Conservation (phyloP, 2,329 filamentous ascomycete genomes). For the Coniochaeta hoffmannii region DNA sequence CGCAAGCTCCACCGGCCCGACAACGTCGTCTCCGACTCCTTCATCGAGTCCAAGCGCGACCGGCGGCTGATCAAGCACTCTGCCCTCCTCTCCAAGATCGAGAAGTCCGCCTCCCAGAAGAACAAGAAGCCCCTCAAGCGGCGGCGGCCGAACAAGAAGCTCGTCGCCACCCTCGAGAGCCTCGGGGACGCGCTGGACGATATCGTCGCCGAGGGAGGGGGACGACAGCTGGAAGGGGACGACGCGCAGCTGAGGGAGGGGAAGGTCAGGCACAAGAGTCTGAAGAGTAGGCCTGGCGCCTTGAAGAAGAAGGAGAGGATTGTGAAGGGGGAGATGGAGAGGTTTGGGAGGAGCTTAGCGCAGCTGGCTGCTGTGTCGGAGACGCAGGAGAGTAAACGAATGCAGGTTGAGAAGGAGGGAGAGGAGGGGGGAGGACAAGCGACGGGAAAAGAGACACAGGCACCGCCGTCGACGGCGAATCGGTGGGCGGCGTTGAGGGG, state of each 20-base stretch:
- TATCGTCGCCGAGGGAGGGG: slow-evolving; percentile 40
- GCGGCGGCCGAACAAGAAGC: slow-evolving; percentile 66
- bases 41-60: slow-evolving; percentile 71
- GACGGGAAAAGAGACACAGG: slow-evolving; percentile 12
- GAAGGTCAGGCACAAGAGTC: slow-evolving; percentile 64
- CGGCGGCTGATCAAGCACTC: slow-evolving; percentile 79
- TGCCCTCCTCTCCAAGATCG: slow-evolving; percentile 68
- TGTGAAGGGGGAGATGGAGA: slow-evolving; percentile 71
- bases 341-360: slow-evolving; percentile 79
- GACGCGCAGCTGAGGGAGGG: slow-evolving; percentile 36
- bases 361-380: slow-evolving; percentile 47
- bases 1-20: slow-evolving; percentile 44
- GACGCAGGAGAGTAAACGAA: slow-evolving; percentile 6
- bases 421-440: slow-evolving; percentile 7
- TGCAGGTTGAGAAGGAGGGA: slow-evolving; percentile 9
- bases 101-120: slow-evolving; percentile 41
- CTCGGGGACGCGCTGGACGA: slow-evolving; percentile 77
- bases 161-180: slow-evolving; percentile 65
- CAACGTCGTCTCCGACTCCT: slow-evolving; percentile 45
- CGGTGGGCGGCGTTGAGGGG: slow-evolving; percentile 76
- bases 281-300: slow-evolving; percentile 70
- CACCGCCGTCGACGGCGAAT: slow-evolving; percentile 38
- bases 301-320: slow-evolving; percentile 77
- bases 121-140: slow-evolving; percentile 49
- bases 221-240: slow-evolving; percentile 23